Evolutionary conservation across 2,329 filamentous ascomycete species (phyloP).

Genomic region (Chaetomiaceae sp.): DNA sequence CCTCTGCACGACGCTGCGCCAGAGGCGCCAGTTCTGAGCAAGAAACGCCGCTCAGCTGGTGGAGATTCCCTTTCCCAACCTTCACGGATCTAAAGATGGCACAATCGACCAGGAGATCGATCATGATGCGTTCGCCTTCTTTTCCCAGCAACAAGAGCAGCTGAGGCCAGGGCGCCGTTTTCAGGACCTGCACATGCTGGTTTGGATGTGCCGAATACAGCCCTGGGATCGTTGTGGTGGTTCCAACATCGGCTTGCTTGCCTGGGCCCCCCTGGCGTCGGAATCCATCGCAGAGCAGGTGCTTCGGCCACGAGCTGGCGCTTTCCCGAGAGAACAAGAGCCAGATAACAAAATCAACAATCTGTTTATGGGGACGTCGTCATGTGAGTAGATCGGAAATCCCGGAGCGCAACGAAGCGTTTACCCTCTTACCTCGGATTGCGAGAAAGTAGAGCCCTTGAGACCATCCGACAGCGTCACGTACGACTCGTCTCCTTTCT

Average conservation of each 20-base stretch:
- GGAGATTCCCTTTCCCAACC: constrained; percentile 57
- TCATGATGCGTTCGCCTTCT: constrained; percentile 70
- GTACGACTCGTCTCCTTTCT: constrained; percentile 53
- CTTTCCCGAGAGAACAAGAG: constrained; percentile 59
- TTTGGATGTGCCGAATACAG: constrained; percentile 62
- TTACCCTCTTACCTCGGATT: constrained; percentile 54
- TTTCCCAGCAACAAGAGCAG: constrained; percentile 68
- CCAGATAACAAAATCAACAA: constrained; percentile 74
- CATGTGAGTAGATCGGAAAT: constrained; percentile 2
- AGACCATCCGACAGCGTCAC: constrained; percentile 46
- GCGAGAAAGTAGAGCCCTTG: constrained; percentile 43
- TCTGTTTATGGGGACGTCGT: constrained; percentile 37
- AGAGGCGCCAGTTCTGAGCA: constrained; percentile 28
- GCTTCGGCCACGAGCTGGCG: constrained; percentile 50
- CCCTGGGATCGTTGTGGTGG: constrained; percentile 52
- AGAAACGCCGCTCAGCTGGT: constrained; percentile 66
- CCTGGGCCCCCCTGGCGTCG: constrained; percentile 39
- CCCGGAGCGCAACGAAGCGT: not conserved
- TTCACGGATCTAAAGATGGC: constrained; percentile 65
- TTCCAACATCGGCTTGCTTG: constrained; percentile 15
- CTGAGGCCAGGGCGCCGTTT: constrained; percentile 65
- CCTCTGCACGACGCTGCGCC: constrained; percentile 1
- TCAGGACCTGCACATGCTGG: constrained; percentile 62
- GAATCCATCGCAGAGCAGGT: constrained; percentile 81
- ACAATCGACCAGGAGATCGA: constrained; percentile 68